Base-by-base conservation (phyloP, 1,284 basidiomycete species). In the Leccinum subspadiceum region DNA sequence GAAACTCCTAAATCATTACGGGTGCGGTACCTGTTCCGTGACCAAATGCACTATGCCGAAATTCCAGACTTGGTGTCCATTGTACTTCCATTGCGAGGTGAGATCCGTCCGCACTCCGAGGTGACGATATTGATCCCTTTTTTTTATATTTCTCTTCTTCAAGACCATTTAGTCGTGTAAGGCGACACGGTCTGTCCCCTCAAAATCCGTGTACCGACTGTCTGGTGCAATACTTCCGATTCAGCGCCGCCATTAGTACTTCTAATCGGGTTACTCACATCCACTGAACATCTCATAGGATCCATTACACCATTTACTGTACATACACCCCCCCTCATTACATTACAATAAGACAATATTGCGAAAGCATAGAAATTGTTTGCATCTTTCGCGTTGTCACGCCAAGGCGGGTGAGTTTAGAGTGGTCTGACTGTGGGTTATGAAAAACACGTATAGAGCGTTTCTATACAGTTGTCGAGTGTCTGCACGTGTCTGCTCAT, bases 21-120 rank as follows among this genome's bases (percentile, higher is more conserved):
- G 31, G 80, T 96, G 52, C 81, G 85, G 49, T 96, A 96, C 75
- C 76, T 82, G 52, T 97, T 96, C 81, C 81, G 84, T 63, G 87
- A 85, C 46, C 80, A 80, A 62, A 67, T 81, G 74, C 94, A 96
- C 73, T 88, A 90, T 72, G 86, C 86, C 63, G 85, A 87, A 65
- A 84, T 93, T 61, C 84, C 84, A 65, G 94, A 96, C 75, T 77
- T 79, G 69, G 74, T 81, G 48, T 80, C 87, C 31, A 79, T 93
- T 24, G 86, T 92, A 26, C 79, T 93, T 57, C 94, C 94, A 52
- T 78, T 95, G 70, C 79, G 85, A 81, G 88, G 87, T 87, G 70
- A 71, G 85, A 73, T 65, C 62, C 68, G 66, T 54, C 56, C 62
- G 60, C 53, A 29, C 49, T 56, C 54, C 46, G 22, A 33, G 31